These are phyloP conservation scores for Artomyces pyxidatus DNA, from an alignment of 768 basidiomycete genomes.

Conservation along the genomic window DNA sequence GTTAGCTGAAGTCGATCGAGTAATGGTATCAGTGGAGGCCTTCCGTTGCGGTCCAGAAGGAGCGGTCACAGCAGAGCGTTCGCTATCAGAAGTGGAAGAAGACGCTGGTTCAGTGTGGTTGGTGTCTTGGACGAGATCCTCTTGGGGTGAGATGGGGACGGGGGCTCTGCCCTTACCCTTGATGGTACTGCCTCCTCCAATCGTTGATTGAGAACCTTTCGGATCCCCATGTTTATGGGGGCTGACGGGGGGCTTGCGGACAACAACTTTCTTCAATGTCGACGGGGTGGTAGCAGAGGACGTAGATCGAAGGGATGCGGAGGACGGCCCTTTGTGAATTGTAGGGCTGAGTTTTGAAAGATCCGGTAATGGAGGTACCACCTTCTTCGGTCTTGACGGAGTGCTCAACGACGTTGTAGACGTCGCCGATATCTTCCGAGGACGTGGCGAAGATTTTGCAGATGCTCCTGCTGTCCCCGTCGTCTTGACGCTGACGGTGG, in stretches of 20 bases:
- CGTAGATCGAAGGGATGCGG: constrained; percentile 11
- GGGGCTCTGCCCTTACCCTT: constrained; percentile 15
- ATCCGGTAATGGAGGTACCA: constrained; percentile 10
- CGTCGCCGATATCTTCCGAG: constrained; percentile 9
- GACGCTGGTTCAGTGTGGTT: not conserved
- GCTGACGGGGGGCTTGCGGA: constrained; percentile 7
- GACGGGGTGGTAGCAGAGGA: constrained; percentile 16
- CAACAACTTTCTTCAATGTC: constrained; percentile 13
- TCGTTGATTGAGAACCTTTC: not conserved
- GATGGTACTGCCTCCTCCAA: not conserved
- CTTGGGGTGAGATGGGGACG: not conserved
- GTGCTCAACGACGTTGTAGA: constrained; percentile 14
- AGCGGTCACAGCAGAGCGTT: constrained; percentile 17
- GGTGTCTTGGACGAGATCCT: not conserved
- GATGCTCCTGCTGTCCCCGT: constrained; percentile 19
- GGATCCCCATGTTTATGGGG: constrained; percentile 6
- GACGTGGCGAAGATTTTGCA: constrained; percentile 10
- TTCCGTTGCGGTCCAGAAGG: constrained; percentile 27
- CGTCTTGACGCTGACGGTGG: constrained; percentile 24
- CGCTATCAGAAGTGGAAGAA: not conserved
- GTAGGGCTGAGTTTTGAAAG: constrained; percentile 4
- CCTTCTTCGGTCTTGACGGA: constrained; percentile 7
- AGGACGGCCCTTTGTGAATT: constrained; percentile 6
- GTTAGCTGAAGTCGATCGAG: constrained; percentile 6
- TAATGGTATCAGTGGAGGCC: constrained; percentile 30